phyloP scores from a whole-genome alignment of 495 filamentous ascomycete species.

The Daldinia caldariorum region DNA sequence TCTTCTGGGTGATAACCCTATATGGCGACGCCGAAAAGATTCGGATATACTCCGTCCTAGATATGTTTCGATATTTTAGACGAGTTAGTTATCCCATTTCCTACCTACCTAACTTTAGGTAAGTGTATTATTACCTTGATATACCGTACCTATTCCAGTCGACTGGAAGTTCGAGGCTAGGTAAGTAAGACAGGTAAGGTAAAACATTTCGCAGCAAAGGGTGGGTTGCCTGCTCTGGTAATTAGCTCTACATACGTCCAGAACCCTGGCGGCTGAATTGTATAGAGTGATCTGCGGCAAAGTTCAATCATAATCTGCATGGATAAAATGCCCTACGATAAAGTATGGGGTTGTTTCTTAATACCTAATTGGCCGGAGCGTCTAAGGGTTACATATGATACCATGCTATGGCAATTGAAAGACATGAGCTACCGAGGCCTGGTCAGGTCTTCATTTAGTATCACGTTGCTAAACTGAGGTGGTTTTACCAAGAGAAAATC shows the following conservation, averaged over 20 bases:
- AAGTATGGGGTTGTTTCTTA: constrained; percentile 16
- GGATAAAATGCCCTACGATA: constrained; percentile 25
- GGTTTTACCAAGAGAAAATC: not conserved
- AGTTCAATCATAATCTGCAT: constrained; percentile 19
- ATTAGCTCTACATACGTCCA: constrained; percentile 22
- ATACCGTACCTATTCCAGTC: too few relatives aligned
- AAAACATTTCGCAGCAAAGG: not conserved
- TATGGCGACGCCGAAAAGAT: not conserved
- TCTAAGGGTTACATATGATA: not conserved
- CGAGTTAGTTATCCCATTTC: too few relatives aligned
- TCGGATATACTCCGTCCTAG: not conserved
- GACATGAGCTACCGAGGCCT: not conserved
- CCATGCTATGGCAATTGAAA: too few relatives aligned
- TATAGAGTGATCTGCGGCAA: constrained; percentile 24
- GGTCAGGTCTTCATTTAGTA: not conserved
- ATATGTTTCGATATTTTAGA: too few relatives aligned
- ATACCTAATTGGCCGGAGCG: constrained; percentile 24
- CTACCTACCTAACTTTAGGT: too few relatives aligned
- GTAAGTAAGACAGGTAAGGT: too few relatives aligned
- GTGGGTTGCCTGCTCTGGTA: constrained; percentile 31
- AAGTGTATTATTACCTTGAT: too few relatives aligned
- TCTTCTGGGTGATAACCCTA: not conserved
- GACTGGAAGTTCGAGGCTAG: too few relatives aligned
- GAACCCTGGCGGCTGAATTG: constrained; percentile 39
- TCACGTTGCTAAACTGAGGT: not conserved